Base-by-base conservation (phyloP, 257 asterid species). In the Gentiana macrophylla region DNA sequence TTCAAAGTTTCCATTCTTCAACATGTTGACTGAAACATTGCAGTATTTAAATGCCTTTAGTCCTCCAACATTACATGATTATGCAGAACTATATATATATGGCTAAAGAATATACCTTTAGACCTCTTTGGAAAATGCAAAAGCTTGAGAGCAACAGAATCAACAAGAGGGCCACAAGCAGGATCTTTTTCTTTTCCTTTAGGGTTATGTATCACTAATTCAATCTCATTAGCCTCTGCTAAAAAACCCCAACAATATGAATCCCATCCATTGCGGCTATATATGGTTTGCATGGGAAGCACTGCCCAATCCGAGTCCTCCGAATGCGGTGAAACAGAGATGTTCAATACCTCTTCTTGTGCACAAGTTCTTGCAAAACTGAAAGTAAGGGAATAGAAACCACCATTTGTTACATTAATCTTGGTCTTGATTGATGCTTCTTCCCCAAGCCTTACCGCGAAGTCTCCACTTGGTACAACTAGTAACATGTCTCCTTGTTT, bases 1-100 rank as follows among this genome's bases (percentile, higher is more conserved):
- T 65, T 89, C 97, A 37, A 89, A 86, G 63, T 86, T 76, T 0
- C 97, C 97, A 57, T 89, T 85, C 69, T 86, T 89, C 75, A 89
- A 60, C 73, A 83, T 62, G 79, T 81, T 86, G 12, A 89, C 96
- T 87, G 62, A 57, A 12, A 13, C n/a, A 38, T 24, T 24, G 24
- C 24, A 24, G 24, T 24, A 24, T 24, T 24, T 24, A 24, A 24
- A 24, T 24, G 24, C 24, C 24, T 45, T 8, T 8, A 38, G 45
- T 5, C 8, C 5, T 4, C 45, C 45, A 38, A 38, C 45, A 38
- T 8, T 38, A 38, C 7, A 1, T 4, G 5, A 4, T 38, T 38
- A 38, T 38, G 45, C 45, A 38, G 8, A 5, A 38, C 7, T 38
- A 4, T 4, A 38, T 38, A 8, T 38, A 38, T 38, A 38, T 38